phyloP scores from a whole-genome alignment of 1,139 yeast genomes.

The Yamadazyma mexicana region DNA sequence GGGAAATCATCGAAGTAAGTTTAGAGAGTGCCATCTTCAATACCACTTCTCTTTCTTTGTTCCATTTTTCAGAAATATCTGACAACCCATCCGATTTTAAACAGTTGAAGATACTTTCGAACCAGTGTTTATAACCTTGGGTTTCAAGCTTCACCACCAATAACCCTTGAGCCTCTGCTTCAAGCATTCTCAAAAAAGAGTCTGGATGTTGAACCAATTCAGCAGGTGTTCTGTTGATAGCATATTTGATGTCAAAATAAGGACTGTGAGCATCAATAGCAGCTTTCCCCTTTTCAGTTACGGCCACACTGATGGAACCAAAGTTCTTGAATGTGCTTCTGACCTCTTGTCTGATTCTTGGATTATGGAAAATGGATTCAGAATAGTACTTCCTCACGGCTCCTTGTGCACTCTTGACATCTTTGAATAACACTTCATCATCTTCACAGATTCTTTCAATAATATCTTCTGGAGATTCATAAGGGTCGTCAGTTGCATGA shows the following conservation, averaged over 20 bases:
- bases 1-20: slow-evolving; percentile 65
- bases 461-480: slow-evolving; percentile 62
- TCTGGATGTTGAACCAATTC: slow-evolving; percentile 79
- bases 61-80: slow-evolving; percentile 81
- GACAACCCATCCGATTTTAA: slow-evolving; percentile 83
- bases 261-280: slow-evolving; percentile 81
- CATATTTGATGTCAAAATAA: slow-evolving; percentile 88
- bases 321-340: slow-evolving; percentile 67
- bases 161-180: slow-evolving; percentile 75
- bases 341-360: slow-evolving; percentile 74
- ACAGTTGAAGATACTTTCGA: slow-evolving; percentile 51
- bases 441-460: slow-evolving; percentile 57
- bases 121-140: slow-evolving; percentile 44
- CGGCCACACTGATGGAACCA: slow-evolving; percentile 69
- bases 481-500: slow-evolving; percentile 74
- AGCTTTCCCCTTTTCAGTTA: slow-evolving; percentile 85
- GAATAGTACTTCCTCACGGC: slow-evolving; percentile 77
- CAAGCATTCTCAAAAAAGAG: slow-evolving; percentile 81
- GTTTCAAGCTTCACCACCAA: slow-evolving; percentile 49
- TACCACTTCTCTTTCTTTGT: slow-evolving; percentile 67
- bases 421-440: slow-evolving; percentile 56
- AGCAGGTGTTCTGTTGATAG: slow-evolving; percentile 72
- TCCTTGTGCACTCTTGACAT: slow-evolving; percentile 63
- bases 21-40: slow-evolving; percentile 68
- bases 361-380: slow-evolving; percentile 79